A percentile compares a stretch with the other conserved stretches of the same genome.
Evolutionary conservation across 257 asterid species (phyloP).

Genomic region (Euphrasia confusa): DNA sequence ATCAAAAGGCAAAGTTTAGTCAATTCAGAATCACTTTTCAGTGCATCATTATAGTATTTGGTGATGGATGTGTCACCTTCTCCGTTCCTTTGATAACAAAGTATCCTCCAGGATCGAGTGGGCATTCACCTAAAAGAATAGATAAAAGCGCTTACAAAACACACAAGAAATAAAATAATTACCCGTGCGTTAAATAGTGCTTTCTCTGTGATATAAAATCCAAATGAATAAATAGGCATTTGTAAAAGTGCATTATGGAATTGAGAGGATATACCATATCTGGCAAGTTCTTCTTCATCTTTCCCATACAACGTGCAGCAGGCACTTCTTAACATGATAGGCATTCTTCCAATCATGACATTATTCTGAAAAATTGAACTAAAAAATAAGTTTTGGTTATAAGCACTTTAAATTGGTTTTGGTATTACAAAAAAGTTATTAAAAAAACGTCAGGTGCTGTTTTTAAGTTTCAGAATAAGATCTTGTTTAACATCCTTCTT

Average conservation of each 20-base stretch:
- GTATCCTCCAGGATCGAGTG: slow-evolving; percentile 97
- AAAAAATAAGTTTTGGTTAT: slow-evolving; percentile 4
- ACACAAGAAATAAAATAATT: neutral
- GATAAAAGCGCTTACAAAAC: slow-evolving; percentile 19
- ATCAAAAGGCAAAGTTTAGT: neutral
- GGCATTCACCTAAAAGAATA: slow-evolving; percentile 77
- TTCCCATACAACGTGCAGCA: slow-evolving; percentile 64
- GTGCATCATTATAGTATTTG: slow-evolving; percentile 5
- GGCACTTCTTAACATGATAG: slow-evolving; percentile 83
- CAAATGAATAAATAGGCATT: slow-evolving; percentile 5
- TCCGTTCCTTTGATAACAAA: slow-evolving; percentile 86
- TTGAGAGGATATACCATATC: slow-evolving; percentile 43
- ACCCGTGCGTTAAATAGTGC: slow-evolving; percentile 7
- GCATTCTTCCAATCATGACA: slow-evolving; percentile 74
- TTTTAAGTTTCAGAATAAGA: neutral
- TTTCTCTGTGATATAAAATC: slow-evolving; percentile 14
- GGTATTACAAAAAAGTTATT: neutral
- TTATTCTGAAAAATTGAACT: slow-evolving; percentile 36
- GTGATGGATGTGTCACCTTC: slow-evolving; percentile 48
- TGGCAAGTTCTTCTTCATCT: slow-evolving; percentile 90
- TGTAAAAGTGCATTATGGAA: slow-evolving; percentile 14
- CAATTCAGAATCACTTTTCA: slow-evolving; percentile 1
- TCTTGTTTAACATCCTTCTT: neutral
- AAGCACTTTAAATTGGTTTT: neutral
- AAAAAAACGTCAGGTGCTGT: neutral